Evolutionary conservation across 208 protist genomes (phyloP).

Genomic region (Phytomonas serpens): DNA sequence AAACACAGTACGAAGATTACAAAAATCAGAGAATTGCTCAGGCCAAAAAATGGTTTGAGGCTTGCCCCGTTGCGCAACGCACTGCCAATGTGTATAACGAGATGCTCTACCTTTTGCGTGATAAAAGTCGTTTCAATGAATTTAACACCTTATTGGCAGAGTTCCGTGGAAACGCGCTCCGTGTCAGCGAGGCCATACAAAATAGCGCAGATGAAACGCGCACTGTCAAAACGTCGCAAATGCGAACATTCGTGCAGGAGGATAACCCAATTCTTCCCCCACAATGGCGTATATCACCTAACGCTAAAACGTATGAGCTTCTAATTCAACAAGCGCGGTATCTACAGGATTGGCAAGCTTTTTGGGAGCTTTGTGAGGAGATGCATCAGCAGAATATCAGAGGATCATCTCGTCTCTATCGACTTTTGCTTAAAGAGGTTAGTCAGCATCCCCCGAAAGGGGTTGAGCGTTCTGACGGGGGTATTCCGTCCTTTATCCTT

Average conservation of each 20-base stretch:
- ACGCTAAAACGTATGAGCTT: slow-evolving; percentile 69
- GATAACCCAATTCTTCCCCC: slow-evolving; percentile 18
- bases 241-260: neutral
- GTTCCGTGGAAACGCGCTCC: slow-evolving; percentile 50
- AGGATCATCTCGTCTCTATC: slow-evolving; percentile 24
- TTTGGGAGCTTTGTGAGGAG: slow-evolving; percentile 69
- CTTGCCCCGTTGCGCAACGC: slow-evolving; percentile 31
- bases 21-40: slow-evolving; percentile 33
- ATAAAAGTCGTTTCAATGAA: slow-evolving; percentile 23
- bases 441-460: slow-evolving; percentile 27
- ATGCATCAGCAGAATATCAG: slow-evolving; percentile 24
- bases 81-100: slow-evolving; percentile 66
- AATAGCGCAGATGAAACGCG: neutral
- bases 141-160: slow-evolving; percentile 45
- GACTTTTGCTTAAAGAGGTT: slow-evolving; percentile 41
- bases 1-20: slow-evolving; percentile 50
- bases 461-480: slow-evolving; percentile 6
- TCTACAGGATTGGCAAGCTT: slow-evolving; percentile 48
- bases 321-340: slow-evolving; percentile 50
- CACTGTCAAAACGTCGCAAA: neutral
- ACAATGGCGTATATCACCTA: slow-evolving; percentile 38
- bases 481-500: slow-evolving; percentile 34
- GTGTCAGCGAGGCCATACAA: neutral
- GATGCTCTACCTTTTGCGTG: slow-evolving; percentile 60
- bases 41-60: slow-evolving; percentile 46